A percentile compares a stretch with the other conserved stretches of the same genome.
These are phyloP conservation scores for Grosmannia serpens DNA, from an alignment of 2,329 filamentous ascomycete genomes.

Conservation along the genomic window DNA sequence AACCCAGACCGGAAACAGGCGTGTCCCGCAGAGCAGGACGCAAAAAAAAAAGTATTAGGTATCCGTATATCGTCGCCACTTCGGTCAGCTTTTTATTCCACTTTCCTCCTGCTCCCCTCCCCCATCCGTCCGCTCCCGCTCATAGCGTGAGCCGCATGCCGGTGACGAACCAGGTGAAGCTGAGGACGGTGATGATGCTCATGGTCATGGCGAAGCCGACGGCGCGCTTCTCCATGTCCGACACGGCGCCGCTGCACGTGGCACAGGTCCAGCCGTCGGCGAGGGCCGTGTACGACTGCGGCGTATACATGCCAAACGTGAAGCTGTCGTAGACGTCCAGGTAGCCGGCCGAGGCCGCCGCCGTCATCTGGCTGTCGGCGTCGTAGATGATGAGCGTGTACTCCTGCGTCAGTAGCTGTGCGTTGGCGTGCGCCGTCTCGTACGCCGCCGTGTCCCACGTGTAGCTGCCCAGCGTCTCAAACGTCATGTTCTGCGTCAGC, in stretches of 20 bases:
- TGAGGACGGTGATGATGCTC: slow-evolving; percentile 43
- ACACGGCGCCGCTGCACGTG: slow-evolving; percentile 43
- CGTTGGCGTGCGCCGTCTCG: slow-evolving; percentile 31
- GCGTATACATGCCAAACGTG: slow-evolving; percentile 46
- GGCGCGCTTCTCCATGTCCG: slow-evolving; percentile 33
- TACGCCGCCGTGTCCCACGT: slow-evolving; percentile 47
- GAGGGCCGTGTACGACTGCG: slow-evolving; percentile 38
- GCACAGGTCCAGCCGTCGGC: slow-evolving; percentile 40
- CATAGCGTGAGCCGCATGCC: slow-evolving; percentile 24
- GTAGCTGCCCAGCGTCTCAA: slow-evolving; percentile 35
- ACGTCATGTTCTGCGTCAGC: slow-evolving; percentile 52
- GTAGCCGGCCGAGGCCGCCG: slow-evolving; percentile 43
- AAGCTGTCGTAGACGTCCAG: slow-evolving; percentile 35
- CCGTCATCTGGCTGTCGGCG: slow-evolving; percentile 37
- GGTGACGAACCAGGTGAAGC: slow-evolving; percentile 54
- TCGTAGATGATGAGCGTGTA: slow-evolving; percentile 55
- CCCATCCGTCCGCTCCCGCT: not conserved
- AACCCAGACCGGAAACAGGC: too few species aligned
- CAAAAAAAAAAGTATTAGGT: not conserved
- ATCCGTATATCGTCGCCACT: not conserved
- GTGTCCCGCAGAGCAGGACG: too few species aligned
- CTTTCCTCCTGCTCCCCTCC: too few species aligned
- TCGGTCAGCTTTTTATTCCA: too few species aligned
- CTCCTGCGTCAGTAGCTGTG: slow-evolving; percentile 38
- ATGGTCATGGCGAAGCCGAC: slow-evolving; percentile 41